Conservation (phyloP, 495 filamentous ascomycete genomes). For the Eremomyces bilateralis region DNA sequence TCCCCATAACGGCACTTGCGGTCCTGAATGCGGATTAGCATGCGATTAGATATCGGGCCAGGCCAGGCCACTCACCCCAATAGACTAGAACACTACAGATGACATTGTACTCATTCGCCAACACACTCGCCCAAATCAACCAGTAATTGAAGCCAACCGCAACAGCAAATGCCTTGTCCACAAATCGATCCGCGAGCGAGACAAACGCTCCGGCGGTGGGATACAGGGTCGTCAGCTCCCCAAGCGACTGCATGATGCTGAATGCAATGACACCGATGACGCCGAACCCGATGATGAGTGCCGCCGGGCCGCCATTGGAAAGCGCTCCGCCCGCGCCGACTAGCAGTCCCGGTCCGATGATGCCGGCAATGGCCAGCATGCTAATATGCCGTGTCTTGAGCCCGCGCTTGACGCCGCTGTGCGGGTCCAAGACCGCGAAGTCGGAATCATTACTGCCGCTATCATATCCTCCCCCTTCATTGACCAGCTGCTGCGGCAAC, state of each 20-base stretch:
- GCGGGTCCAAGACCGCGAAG: conserved; percentile 6
- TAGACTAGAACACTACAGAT: conserved; percentile 22
- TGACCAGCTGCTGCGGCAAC: no score
- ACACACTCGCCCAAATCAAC: conserved; percentile 3
- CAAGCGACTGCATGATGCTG: conserved; percentile 9
- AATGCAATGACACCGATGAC: conserved; percentile 11
- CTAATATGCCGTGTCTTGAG: conserved; percentile 12
- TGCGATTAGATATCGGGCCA: no score
- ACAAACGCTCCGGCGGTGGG: conserved; percentile 7
- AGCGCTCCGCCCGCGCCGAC: conserved; percentile 13
- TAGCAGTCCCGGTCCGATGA: conserved; percentile 15
- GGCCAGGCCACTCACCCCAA: conserved; percentile 17
- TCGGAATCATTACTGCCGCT: conserved; percentile 2
- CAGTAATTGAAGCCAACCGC: conserved; percentile 11
- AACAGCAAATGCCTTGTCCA: conserved; percentile 7
- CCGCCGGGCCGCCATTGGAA: conserved; percentile 8
- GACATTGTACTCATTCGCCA: conserved; percentile 25
- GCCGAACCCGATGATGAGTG: conserved; percentile 8
- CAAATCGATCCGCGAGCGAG: conserved; percentile 7
- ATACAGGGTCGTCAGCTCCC: conserved; percentile 11
- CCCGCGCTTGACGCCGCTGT: conserved; percentile 11
- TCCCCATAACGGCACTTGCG: conserved; percentile 27
- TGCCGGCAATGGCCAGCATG: conserved; percentile 13
- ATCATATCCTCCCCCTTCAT: no score
- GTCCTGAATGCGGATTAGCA: no score